Evolutionary conservation across 2,329 filamentous ascomycete genomes (phyloP), one percentile per base, ranked within the genome.

Genomic region (Pyricularia grisea): DNA sequence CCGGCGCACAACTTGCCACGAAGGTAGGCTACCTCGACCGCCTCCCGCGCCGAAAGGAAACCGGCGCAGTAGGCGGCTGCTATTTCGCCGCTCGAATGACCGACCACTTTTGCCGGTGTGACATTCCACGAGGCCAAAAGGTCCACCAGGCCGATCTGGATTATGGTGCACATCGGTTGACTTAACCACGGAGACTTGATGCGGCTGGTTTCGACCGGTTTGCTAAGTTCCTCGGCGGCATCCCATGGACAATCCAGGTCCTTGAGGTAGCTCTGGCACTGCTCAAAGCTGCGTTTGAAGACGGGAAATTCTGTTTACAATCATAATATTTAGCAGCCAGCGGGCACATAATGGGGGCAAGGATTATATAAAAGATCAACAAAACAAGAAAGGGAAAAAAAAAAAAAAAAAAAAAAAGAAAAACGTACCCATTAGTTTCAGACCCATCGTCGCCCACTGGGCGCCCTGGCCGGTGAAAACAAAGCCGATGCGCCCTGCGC

Each of bases 131-230:
- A 70, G 0, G 60, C 42, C 2, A 84, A 75, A 0, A 80, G 71
- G 17, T 82, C 77, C 0, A 82, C 75, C 0, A 85, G 71, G 0
- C 73, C 79, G 17, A 84, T 73, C 70, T 83, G 79, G 1, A 81
- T 20, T 0, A 76, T 77, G 4, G 78, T 79, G 70, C 75, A 79
- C 3, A 77, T 31, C 6, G 79, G 75, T 66, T 80, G 78, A 23
- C 72, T 71, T 66, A 75, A 68, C 65, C 72, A 70, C 23, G 71
- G 69, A 2, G 72, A 68, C 63, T 71, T 42, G 36, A 76, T 65
- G 31, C 67, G 69, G 23, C 66, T 3, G 30, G 7, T 36, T 65
- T 67, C 33, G 1, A 74, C 76, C 68, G 79, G 74, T 66, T 75
- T 78, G 28, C 69, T 67, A 1, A 83, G 75, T 72, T 82, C 79